Base-by-base conservation (phyloP, 805 yeast species). In the Brettanomyces naardenensis region DNA sequence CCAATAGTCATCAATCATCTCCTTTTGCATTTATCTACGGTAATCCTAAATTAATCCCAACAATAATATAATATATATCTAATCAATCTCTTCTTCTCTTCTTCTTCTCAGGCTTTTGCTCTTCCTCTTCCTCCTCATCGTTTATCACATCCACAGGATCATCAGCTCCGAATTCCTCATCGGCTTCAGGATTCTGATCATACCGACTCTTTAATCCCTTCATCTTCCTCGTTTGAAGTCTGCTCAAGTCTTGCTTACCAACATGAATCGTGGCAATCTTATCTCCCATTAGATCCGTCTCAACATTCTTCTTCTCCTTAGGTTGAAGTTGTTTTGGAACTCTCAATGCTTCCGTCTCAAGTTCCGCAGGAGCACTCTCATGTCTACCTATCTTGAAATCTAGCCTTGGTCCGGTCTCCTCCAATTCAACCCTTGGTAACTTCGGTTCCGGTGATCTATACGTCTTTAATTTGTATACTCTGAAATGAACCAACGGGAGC, bases 221-320 rank as follows among this genome's bases (percentile, higher is more conserved):
- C 96, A 92, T 87, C 78, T 92, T 92, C 66, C 98, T 78, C 5
- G 98, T 90, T 66, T 92, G 98, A 58, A 92, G 62, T 61, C 80
- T 80, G 56, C 75, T 71, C 60, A 92, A 69, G 60, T 92, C 97
- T 69, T 92, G 98, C 61, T 80, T 80, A 64, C 96, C 97, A 63
- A 92, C 83, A 59, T 92, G 98, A 53, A 92, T 78, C 65, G 90
- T 84, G 52, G 97, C 98, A 44, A 92, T 73, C 76, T 90, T 87
- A 62, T 92, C 98, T 66, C 98, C 98, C 84, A 92, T 74, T 39
- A 69, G 53, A 59, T 92, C 97, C 33, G 80, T 75, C 45, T 80
- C 80, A 38, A 92, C 79, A 57, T 92, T 92, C 86, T 92, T 92
- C 73, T 80, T 80, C 42, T 73, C 76, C 69, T 75, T 86, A 37